Evolutionary conservation across 208 protist genomes (phyloP).

Genomic region (Wallacemonas rigidus): DNA sequence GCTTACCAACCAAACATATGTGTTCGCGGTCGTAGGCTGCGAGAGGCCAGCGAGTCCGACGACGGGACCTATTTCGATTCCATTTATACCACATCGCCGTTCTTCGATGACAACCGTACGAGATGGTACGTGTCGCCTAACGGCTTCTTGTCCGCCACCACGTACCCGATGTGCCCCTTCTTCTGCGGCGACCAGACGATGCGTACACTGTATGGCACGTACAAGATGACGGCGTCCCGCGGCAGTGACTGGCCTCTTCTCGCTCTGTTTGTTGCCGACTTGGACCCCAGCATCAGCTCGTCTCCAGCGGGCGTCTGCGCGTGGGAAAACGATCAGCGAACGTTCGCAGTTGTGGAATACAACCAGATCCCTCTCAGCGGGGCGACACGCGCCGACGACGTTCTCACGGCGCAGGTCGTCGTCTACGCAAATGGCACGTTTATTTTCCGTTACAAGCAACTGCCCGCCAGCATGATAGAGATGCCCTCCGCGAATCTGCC

Average conservation of each 20-base stretch:
- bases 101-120: conserved; percentile 30
- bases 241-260: conserved; percentile 48
- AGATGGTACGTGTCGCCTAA: conserved; percentile 31
- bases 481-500: not conserved
- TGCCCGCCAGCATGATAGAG: conserved; percentile 12
- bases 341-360: conserved; percentile 23
- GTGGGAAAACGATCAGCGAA: not conserved
- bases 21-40: not conserved
- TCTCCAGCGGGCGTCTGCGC: not conserved
- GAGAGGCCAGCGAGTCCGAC: not conserved
- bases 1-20: not conserved
- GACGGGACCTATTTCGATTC: not conserved
- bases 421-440: conserved; percentile 44
- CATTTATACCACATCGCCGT: conserved; percentile 20
- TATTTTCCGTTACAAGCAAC: conserved; percentile 50
- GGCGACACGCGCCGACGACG: not conserved
- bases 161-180: conserved; percentile 34
- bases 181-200: conserved; percentile 29
- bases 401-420: conserved; percentile 51
- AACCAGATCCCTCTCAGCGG: not conserved
- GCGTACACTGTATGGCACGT: conserved; percentile 18
- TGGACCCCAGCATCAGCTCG: conserved; percentile 3
- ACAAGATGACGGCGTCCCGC: conserved; percentile 25
- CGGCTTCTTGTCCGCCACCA: conserved; percentile 39
- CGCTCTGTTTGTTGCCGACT: conserved; percentile 24